Conservation (phyloP, 176 grass and related monocot genomes). For the Eleusine indica region DNA sequence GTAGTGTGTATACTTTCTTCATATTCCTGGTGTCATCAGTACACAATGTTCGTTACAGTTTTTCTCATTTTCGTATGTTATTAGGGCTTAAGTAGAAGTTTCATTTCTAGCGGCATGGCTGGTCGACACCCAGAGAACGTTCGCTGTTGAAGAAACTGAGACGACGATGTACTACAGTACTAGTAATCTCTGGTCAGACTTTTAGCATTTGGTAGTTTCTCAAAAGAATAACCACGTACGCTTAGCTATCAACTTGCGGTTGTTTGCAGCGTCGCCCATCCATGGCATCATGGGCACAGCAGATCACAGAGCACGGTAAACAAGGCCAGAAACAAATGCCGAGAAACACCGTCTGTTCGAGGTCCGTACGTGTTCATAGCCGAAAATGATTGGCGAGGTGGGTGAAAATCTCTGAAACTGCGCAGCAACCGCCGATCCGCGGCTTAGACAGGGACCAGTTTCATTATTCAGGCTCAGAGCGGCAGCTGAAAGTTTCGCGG, state of each 20-base stretch:
- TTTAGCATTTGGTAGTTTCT: not conserved
- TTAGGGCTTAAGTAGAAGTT: not conserved
- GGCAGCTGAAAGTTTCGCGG: constrained; percentile 19
- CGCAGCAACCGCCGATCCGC: no score
- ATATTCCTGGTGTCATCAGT: not conserved
- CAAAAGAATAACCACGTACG: not conserved
- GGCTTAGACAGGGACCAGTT: no score
- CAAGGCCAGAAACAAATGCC: not conserved
- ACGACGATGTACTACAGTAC: not conserved
- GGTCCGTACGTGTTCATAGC: not conserved
- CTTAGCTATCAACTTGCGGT: not conserved
- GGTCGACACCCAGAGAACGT: no score
- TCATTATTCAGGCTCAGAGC: not conserved
- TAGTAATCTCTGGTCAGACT: not conserved
- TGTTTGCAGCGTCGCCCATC: not conserved
- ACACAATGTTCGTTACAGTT: not conserved
- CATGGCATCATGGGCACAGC: not conserved
- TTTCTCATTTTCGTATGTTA: no score
- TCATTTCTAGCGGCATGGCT: not conserved
- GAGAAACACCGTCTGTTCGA: not conserved
- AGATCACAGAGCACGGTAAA: constrained; percentile 5
- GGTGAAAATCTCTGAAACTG: not conserved
- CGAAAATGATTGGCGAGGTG: not conserved
- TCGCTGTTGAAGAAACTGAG: not conserved
- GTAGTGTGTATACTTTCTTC: no score